Evolutionary conservation across 139 green algal species (phyloP), one percentile per base, ranked within the genome.

Genomic region (Tetraselmis chui): DNA sequence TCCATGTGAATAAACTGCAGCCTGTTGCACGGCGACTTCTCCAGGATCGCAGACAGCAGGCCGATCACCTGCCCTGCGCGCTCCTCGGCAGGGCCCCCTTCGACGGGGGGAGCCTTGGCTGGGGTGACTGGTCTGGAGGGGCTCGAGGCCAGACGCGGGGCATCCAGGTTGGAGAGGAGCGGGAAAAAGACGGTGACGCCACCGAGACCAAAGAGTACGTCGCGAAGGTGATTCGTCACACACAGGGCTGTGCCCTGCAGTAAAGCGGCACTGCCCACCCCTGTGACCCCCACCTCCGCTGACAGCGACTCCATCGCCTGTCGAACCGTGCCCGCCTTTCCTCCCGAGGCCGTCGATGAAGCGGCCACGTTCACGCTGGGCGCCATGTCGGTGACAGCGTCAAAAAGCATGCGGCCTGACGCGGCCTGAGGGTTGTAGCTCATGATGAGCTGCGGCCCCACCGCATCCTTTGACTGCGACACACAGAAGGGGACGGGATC

Each of bases 141-240:
- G n/a, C 74, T 77, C 5, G 74, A 31, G 5, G 18, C 2, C 11
- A 29, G 74, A 22, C 18, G 25, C 18, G 74, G 59, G 30, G 75
- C 27, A 1, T 85, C 81, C 28, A 89, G 78, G 23, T 78, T 58
- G 2, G 76, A 76, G 1, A 88, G 45, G 30, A 92, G 81, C 1
- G 89, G 87, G 24, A 92, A 76, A 29, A 92, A 79, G 0, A 85
- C 81, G 0, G 82, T 25, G 25, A 92, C 75, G 31, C 89, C 89
- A 0, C 87, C 87, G 77, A 92, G 85, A 83, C 87, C 90, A 83
- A 87, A 85, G 76, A 92, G 80, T 31, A 92, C 80, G 79, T 88
- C 85, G 1, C 74, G 75, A 1, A 86, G 82, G 79, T 86, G 83
- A 23, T 78, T 77, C 24, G 89, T 89, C 74, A 82, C 82, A 82